A percentile compares a stretch with the other conserved stretches of the same genome.
phyloP scores from a whole-genome alignment of 2,329 filamentous ascomycete genomes.

The Graphiopsis chlorocephala region DNA sequence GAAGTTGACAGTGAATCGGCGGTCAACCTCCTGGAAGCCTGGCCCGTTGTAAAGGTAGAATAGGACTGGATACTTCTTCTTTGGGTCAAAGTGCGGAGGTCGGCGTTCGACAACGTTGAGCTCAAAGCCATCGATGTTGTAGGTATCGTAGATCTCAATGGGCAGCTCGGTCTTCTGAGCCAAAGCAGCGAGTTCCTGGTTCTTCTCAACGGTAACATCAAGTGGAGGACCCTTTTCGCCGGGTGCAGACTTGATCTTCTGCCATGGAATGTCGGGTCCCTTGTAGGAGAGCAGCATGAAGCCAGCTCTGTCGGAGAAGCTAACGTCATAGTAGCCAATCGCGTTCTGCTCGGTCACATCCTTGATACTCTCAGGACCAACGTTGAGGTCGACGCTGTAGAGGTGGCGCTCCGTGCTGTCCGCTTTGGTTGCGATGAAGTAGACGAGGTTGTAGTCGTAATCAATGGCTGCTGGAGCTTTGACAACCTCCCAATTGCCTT shows the following conservation, averaged over 20 bases:
- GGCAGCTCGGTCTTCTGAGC: constrained; percentile 78
- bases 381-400: constrained; percentile 84
- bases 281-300: constrained; percentile 82
- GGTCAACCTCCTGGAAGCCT: constrained; percentile 83
- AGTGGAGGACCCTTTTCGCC: constrained; percentile 60
- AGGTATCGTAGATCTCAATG: constrained; percentile 74
- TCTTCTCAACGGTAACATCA: constrained; percentile 74
- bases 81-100: constrained; percentile 80
- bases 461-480: constrained; percentile 81
- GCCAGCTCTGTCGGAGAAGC: constrained; percentile 78
- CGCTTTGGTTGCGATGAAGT: constrained; percentile 84
- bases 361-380: constrained; percentile 59
- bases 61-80: constrained; percentile 86
- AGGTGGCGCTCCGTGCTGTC: constrained; percentile 86
- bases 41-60: constrained; percentile 95
- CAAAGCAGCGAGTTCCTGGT: constrained; percentile 64
- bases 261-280: constrained; percentile 84
- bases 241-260: constrained; percentile 83
- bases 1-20: constrained; percentile 80
- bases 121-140: constrained; percentile 77
- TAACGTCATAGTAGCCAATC: constrained; percentile 76
- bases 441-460: constrained; percentile 79
- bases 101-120: constrained; percentile 77
- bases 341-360: constrained; percentile 70
- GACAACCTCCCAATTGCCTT: constrained; percentile 89